Conservation (phyloP, 768 basidiomycete genomes). For the Tulasnella sp. region DNA sequence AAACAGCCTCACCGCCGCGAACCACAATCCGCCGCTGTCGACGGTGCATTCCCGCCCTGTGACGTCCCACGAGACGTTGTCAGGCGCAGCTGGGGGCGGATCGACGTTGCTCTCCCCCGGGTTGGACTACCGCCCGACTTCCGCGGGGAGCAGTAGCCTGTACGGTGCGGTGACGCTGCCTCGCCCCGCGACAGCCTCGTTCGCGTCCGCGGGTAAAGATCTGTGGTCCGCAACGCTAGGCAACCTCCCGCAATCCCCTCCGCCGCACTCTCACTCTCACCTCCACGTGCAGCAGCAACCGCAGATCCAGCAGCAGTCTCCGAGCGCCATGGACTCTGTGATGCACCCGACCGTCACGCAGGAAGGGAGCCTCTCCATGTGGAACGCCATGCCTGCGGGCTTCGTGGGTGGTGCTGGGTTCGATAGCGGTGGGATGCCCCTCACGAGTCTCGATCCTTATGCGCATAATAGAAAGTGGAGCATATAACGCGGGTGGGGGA, state of each 20-base stretch:
- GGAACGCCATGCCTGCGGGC: neutral
- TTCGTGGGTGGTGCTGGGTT: neutral
- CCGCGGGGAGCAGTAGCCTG: neutral
- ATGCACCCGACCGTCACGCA: neutral
- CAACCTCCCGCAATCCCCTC: neutral
- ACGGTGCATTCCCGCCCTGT: neutral
- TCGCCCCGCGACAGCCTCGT: neutral
- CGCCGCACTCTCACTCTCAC: neutral
- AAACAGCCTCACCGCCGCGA: no score
- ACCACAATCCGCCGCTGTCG: no score
- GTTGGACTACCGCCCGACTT: neutral
- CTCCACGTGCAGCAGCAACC: neutral
- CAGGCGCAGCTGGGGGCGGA: no score
- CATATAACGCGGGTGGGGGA: neutral
- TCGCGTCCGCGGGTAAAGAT: neutral
- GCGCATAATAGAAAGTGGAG: neutral
- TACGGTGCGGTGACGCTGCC: neutral
- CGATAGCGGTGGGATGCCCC: neutral
- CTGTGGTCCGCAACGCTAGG: neutral
- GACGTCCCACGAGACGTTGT: neutral
- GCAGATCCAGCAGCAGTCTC: neutral
- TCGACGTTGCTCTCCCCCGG: neutral
- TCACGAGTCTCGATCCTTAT: neutral
- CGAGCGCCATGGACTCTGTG: neutral
- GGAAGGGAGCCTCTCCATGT: neutral